A percentile compares a stretch with the other conserved stretches of the same genome.
Conservation (phyloP, 306 rosid genomes). For the Vigna hirtella region DNA sequence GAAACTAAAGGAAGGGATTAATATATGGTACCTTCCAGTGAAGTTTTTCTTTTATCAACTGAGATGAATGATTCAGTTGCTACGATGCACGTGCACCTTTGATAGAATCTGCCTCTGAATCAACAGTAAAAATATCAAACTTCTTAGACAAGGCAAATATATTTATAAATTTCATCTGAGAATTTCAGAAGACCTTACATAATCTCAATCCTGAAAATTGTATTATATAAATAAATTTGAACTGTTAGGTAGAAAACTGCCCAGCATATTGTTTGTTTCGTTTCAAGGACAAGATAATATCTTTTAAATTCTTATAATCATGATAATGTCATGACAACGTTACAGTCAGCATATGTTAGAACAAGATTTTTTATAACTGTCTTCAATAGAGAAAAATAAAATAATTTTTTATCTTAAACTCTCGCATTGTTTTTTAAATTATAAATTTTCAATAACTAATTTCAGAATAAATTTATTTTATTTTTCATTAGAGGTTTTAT, state of each 20-base stretch:
- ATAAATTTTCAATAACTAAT: too few relatives aligned
- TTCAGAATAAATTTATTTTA: too few relatives aligned
- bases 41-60: slow-evolving; percentile 3
- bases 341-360: too few relatives aligned
- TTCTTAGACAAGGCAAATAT: background rate
- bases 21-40: slow-evolving; percentile 32
- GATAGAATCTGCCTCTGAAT: slow-evolving; percentile 18
- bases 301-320: too few relatives aligned
- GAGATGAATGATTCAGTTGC: slow-evolving; percentile 25
- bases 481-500: too few relatives aligned
- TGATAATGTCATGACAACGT: too few relatives aligned
- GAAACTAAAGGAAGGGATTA: slow-evolving; percentile 5
- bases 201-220: background rate
- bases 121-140: background rate
- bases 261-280: background rate
- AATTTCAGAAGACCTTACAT: background rate
- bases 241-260: background rate
- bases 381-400: too few relatives aligned
- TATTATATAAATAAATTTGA: background rate
- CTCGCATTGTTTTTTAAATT: too few relatives aligned
- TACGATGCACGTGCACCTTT: background rate
- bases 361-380: too few relatives aligned
- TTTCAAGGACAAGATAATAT: background rate
- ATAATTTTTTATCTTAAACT: too few relatives aligned
- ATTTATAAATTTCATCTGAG: background rate